Evolutionary conservation across 2,329 filamentous ascomycete genomes (phyloP).

Genomic region (Aspergillus felis): DNA sequence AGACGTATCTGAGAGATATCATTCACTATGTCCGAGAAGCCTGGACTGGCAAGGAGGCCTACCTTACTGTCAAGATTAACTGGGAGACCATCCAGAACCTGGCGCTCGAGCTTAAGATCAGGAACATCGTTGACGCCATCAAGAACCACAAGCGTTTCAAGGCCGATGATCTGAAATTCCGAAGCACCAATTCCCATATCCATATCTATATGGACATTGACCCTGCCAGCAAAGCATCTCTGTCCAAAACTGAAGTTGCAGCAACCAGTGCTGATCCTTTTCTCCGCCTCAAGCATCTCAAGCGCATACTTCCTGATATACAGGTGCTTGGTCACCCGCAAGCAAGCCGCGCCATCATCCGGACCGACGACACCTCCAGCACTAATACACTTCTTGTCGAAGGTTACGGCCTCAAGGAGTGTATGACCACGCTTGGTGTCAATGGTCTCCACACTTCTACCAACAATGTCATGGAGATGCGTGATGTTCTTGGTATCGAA

Average conservation of each 20-base stretch:
- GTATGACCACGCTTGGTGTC: slow-evolving; percentile 92
- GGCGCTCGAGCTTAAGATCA: slow-evolving; percentile 71
- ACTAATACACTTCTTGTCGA: slow-evolving; percentile 78
- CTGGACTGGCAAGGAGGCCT: slow-evolving; percentile 73
- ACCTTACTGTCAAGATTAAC: slow-evolving; percentile 78
- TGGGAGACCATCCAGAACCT: slow-evolving; percentile 72
- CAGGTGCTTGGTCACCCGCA: slow-evolving; percentile 86
- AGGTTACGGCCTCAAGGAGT: slow-evolving; percentile 83
- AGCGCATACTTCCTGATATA: slow-evolving; percentile 75
- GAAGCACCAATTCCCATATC: slow-evolving; percentile 52
- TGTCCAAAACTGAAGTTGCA: slow-evolving; percentile 42
- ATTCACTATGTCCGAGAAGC: slow-evolving; percentile 80
- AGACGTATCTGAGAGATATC: slow-evolving; percentile 82
- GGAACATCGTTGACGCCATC: slow-evolving; percentile 74
- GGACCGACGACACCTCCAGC: slow-evolving; percentile 67
- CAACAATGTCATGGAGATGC: slow-evolving; percentile 88
- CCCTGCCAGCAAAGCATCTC: slow-evolving; percentile 28
- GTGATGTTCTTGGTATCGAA: slow-evolving; percentile 87
- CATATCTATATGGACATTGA: slow-evolving; percentile 64
- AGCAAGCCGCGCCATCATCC: slow-evolving; percentile 81
- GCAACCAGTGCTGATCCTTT: slow-evolving; percentile 43
- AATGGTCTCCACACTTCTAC: slow-evolving; percentile 69
- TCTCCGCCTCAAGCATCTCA: slow-evolving; percentile 74
- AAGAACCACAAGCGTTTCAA: slow-evolving; percentile 74
- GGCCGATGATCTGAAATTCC: slow-evolving; percentile 61